phyloP scores from a whole-genome alignment of 306 rosid genomes.

The Medicago lupulina region DNA sequence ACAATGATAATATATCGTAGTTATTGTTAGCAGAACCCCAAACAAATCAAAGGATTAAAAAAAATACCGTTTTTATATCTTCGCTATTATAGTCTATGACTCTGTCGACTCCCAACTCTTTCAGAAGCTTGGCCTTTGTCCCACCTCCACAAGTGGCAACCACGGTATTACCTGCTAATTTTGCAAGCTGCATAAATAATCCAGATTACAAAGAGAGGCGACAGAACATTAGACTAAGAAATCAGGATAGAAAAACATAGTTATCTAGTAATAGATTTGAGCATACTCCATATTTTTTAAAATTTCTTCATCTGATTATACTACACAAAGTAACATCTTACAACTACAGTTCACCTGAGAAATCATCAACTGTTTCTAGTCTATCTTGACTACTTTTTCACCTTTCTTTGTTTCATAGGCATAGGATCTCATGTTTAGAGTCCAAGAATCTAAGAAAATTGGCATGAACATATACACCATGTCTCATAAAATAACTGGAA shows the following conservation, averaged over 20 bases:
- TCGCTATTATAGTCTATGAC: conserved; percentile 87
- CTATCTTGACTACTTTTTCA: conserved; percentile 25
- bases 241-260: conserved; percentile 2
- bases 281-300: too few species aligned
- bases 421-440: too few species aligned
- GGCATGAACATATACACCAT: conserved; percentile 26
- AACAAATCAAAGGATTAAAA: conserved; percentile 32
- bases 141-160: conserved; percentile 97
- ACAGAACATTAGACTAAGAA: conserved; percentile 21
- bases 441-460: not conserved
- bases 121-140: conserved; percentile 79
- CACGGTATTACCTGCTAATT: conserved; percentile 84
- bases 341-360: conserved; percentile 2
- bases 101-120: conserved; percentile 89
- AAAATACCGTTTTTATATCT: conserved; percentile 79
- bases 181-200: conserved; percentile 76
- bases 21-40: conserved; percentile 20
- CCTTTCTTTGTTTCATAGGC: not conserved
- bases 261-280: not conserved
- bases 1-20: not conserved
- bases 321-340: not conserved
- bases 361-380: conserved; percentile 11
- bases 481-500: conserved; percentile 15
- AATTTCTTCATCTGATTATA: not conserved
- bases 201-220: conserved; percentile 34